phyloP scores from a whole-genome alignment of 495 filamentous ascomycete species.

The Chaetomium fimeti region DNA sequence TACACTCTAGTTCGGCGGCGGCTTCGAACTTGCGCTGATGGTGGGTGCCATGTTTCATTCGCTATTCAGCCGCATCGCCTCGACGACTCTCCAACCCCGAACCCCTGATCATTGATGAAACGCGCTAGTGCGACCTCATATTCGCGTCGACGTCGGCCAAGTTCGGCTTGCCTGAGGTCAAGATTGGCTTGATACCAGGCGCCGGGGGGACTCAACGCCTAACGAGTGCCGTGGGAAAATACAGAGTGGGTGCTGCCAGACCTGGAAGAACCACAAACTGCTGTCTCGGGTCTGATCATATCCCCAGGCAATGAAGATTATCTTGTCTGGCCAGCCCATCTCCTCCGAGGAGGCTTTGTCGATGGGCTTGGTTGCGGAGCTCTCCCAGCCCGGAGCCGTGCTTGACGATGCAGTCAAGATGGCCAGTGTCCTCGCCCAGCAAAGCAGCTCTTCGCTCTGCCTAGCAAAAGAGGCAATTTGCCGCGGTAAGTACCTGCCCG shows the following conservation, averaged over 20 bases:
- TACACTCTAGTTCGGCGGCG: conserved; percentile 37
- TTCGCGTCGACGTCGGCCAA: conserved; percentile 34
- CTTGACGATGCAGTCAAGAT: neutral
- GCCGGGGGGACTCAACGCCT: conserved; percentile 47
- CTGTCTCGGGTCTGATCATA: neutral
- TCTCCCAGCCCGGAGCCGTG: conserved; percentile 1
- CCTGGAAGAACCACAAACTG: neutral
- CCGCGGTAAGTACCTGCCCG: neutral
- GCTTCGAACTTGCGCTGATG: conserved; percentile 38
- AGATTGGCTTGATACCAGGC: conserved; percentile 45
- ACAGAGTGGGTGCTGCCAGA: conserved; percentile 28
- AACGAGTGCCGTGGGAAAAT: conserved; percentile 41
- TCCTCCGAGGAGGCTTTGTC: conserved; percentile 7
- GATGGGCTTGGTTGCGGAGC: conserved; percentile 5
- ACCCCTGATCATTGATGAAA: neutral
- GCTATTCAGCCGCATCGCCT: neutral
- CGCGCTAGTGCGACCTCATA: conserved; percentile 44
- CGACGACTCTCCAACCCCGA: too few relatives aligned
- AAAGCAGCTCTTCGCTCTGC: neutral
- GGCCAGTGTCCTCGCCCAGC: conserved; percentile 1
- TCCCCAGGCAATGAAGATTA: conserved; percentile 15
- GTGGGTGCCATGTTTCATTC: conserved; percentile 24
- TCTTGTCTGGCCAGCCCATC: conserved; percentile 5
- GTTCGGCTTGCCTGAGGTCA: conserved; percentile 48
- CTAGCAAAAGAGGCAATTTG: conserved; percentile 7